A percentile compares a stretch with the other conserved stretches of the same genome.
Evolutionary conservation across 306 rosid species (phyloP).

Genomic region (Medicago arabica): DNA sequence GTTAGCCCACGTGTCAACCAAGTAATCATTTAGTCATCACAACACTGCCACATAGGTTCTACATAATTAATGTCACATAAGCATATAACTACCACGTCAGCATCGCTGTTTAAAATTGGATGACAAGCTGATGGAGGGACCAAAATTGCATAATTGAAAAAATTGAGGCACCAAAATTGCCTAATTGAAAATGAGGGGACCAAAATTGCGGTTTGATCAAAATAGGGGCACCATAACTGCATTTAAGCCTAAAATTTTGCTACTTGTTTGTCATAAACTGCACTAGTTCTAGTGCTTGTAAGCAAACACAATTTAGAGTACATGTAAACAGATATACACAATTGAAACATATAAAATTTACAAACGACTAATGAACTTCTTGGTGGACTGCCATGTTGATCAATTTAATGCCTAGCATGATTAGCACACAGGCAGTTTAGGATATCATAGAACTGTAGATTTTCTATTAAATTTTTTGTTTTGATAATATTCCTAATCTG

Average conservation of each 20-base stretch:
- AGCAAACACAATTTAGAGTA: constrained; percentile 1
- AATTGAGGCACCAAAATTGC: too few species aligned
- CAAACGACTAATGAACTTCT: constrained; percentile 20
- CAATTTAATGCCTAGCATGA: constrained; percentile 2
- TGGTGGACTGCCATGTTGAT: constrained; percentile 24
- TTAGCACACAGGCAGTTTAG: constrained; percentile 15
- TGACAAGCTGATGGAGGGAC: too few species aligned
- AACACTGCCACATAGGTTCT: too few species aligned
- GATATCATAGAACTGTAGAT: background rate
- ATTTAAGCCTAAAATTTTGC: background rate
- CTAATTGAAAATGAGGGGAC: too few species aligned
- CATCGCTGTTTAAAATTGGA: too few species aligned
- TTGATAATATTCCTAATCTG: constrained; percentile 49
- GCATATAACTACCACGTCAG: too few species aligned
- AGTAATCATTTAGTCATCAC: too few species aligned
- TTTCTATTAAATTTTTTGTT: constrained; percentile 15
- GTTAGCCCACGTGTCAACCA: too few species aligned
- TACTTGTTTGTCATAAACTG: constrained; percentile 17
- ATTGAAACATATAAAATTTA: background rate
- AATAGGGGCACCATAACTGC: too few species aligned
- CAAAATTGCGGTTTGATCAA: too few species aligned
- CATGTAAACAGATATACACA: constrained; percentile 14
- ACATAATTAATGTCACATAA: too few species aligned
- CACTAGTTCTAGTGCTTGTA: background rate
- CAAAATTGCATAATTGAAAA: too few species aligned